These are phyloP conservation scores for Penicillium manginii DNA, from an alignment of 495 filamentous ascomycete species.

Conservation along the genomic window DNA sequence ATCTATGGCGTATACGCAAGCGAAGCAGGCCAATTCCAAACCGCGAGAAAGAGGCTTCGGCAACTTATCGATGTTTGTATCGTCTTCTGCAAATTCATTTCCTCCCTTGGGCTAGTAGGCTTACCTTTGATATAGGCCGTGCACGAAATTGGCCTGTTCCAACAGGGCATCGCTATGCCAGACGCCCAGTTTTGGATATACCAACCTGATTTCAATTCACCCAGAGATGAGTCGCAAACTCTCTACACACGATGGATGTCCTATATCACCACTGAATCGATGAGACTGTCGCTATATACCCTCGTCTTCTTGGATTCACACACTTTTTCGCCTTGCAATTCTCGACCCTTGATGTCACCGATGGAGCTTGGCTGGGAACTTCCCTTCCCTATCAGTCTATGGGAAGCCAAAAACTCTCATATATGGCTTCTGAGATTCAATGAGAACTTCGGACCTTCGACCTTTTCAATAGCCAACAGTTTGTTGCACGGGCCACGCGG, in stretches of 20 bases:
- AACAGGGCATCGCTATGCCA: conserved; percentile 18
- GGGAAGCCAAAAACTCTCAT: conserved; percentile 18
- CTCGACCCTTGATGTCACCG: conserved; percentile 16
- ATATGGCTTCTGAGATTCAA: conserved; percentile 17
- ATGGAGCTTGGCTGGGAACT: conserved; percentile 20
- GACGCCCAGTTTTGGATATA: conserved; percentile 17
- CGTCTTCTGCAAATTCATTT: conserved; percentile 1
- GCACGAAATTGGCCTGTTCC: conserved; percentile 15
- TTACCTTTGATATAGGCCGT: conserved; percentile 13
- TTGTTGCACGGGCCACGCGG: conserved; percentile 12
- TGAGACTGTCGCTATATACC: conserved; percentile 17
- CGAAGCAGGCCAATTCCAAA: conserved; percentile 14
- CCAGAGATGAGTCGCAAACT: conserved; percentile 16
- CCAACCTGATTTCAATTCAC: conserved; percentile 6
- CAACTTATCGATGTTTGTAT: conserved; percentile 18
- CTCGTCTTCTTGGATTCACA: conserved; percentile 19
- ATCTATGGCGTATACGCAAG: conserved; percentile 17
- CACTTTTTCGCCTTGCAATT: conserved; percentile 17
- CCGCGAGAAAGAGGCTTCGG: conserved; percentile 14
- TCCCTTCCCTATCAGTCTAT: conserved; percentile 16
- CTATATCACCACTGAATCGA: conserved; percentile 18
- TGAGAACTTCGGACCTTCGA: conserved; percentile 14
- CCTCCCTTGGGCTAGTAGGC: not conserved
- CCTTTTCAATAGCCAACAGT: conserved; percentile 7
- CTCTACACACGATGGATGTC: conserved; percentile 18